Evolutionary conservation across 345 rosid species (phyloP).

Genomic region (Brassica juncea): DNA sequence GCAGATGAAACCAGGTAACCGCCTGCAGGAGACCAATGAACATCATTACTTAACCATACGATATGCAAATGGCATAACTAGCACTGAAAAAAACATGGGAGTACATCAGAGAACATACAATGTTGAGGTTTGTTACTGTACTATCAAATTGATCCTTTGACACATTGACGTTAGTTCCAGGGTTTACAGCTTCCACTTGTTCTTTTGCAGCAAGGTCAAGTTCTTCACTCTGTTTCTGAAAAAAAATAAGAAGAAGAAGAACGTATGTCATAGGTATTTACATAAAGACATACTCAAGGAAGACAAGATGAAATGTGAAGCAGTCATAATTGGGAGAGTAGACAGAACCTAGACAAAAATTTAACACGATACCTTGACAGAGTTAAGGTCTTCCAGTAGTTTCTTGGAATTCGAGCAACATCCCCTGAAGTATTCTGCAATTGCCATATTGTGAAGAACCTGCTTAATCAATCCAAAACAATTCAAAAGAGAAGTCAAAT

Average conservation of each 20-base stretch:
- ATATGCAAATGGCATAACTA: too few species aligned
- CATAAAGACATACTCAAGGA: background rate
- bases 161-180: conserved; percentile 50
- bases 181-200: conserved; percentile 54
- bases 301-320: too few species aligned
- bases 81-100: too few species aligned
- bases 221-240: conserved; percentile 68
- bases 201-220: conserved; percentile 71
- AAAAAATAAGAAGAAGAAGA: conserved; percentile 2
- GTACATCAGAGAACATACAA: conserved; percentile 47
- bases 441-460: conserved; percentile 91
- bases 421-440: conserved; percentile 69
- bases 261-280: conserved; percentile 2
- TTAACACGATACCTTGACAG: conserved; percentile 57
- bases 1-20: too few species aligned
- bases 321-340: too few species aligned
- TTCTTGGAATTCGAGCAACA: conserved; percentile 72
- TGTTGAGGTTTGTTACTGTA: conserved; percentile 72
- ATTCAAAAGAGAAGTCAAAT: background rate
- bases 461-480: conserved; percentile 29
- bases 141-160: conserved; percentile 80
- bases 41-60: too few species aligned
- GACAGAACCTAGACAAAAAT: too few species aligned
- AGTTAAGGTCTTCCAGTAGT: conserved; percentile 65
- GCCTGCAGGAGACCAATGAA: too few species aligned